A percentile compares a stretch with the other conserved stretches of the same genome.
Conservation (phyloP, 148 eudicot species). For the Camellia lanceoleosa region DNA sequence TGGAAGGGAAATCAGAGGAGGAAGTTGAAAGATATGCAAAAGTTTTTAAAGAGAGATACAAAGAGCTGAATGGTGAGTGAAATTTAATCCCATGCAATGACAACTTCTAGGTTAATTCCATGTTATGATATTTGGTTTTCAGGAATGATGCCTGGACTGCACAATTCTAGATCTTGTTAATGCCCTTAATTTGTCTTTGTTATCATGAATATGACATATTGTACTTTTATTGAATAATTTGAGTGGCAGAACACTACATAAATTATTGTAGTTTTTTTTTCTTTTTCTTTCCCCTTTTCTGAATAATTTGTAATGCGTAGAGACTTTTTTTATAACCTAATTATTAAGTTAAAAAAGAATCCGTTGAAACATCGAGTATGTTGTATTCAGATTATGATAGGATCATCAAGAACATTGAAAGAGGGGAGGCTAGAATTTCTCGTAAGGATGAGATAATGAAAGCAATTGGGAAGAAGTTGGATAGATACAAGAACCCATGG, state of each 20-base stretch:
- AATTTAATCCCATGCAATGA: conserved; percentile 3
- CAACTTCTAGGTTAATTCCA: neutral
- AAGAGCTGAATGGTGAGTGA: conserved; percentile 81
- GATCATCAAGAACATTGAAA: conserved; percentile 90
- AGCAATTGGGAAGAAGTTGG: conserved; percentile 94
- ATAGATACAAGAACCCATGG: conserved; percentile 97
- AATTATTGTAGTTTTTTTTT: neutral
- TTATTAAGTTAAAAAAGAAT: neutral
- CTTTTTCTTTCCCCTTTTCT: too few relatives aligned
- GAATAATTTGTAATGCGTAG: neutral
- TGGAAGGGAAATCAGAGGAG: conserved; percentile 93
- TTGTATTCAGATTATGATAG: conserved; percentile 74
- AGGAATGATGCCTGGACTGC: neutral
- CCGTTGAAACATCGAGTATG: neutral
- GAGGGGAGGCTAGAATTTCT: conserved; percentile 98
- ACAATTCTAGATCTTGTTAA: neutral
- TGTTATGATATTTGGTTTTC: neutral
- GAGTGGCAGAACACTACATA: neutral
- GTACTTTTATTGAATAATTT: neutral
- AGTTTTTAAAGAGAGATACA: conserved; percentile 92
- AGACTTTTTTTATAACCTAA: neutral
- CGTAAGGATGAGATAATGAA: conserved; percentile 98
- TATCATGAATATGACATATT: neutral
- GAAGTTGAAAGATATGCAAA: conserved; percentile 96
- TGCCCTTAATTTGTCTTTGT: neutral